Percentiles rank a stretch among this genome's conserved stretches.
phyloP scores from a whole-genome alignment of 768 basidiomycete genomes.

The Phanerochaete sordida region DNA sequence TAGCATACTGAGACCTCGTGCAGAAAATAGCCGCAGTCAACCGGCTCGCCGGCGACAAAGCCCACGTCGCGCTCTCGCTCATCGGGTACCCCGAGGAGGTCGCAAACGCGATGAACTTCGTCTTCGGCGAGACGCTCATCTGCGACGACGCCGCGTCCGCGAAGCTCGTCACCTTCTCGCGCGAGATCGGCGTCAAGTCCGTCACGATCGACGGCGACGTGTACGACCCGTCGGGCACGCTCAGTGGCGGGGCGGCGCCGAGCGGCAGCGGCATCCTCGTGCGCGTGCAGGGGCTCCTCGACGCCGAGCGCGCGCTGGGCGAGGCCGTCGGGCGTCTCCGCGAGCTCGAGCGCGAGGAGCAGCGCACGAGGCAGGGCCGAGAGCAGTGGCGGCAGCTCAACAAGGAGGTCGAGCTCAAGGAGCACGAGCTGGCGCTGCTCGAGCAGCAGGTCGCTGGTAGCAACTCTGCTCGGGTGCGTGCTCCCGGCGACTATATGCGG shows the following conservation, averaged over 20 bases:
- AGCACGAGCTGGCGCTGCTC: conserved; percentile 79
- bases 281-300: conserved; percentile 78
- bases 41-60: conserved; percentile 73
- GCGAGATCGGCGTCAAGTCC: conserved; percentile 65
- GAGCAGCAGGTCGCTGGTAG: conserved; percentile 85
- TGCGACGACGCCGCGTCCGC: conserved; percentile 88
- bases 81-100: conserved; percentile 82
- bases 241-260: conserved; percentile 89
- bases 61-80: conserved; percentile 82
- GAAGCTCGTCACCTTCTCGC: conserved; percentile 81
- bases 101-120: conserved; percentile 84
- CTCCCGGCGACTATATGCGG: background rate
- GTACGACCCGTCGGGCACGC: conserved; percentile 93
- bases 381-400: conserved; percentile 58
- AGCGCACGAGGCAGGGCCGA: conserved; percentile 45
- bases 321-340: conserved; percentile 46
- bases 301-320: conserved; percentile 56
- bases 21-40: conserved; percentile 79
- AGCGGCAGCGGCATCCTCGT: conserved; percentile 70
- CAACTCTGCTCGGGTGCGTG: conserved; percentile 78
- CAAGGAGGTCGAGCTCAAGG: conserved; percentile 82
- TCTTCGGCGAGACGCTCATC: conserved; percentile 90
- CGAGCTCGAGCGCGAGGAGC: conserved; percentile 54
- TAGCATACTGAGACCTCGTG: background rate
- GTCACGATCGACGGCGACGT: conserved; percentile 95